phyloP scores from a whole-genome alignment of 1,284 basidiomycete species.

The Nidula niveotomentosa region DNA sequence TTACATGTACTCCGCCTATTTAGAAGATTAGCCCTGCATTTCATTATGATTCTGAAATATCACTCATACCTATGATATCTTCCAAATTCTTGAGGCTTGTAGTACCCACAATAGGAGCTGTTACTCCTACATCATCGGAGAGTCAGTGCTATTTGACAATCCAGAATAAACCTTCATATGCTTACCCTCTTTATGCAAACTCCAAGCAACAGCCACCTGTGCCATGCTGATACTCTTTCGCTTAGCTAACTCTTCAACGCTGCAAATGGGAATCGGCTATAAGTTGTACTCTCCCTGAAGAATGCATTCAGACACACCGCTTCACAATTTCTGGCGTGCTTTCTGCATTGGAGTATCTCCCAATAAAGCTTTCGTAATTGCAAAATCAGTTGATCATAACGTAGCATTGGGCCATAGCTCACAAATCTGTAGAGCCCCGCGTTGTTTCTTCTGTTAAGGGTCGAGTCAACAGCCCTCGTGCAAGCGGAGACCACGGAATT shows the following conservation, averaged over 20 bases:
- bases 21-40: background rate
- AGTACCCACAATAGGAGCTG: conserved; percentile 54
- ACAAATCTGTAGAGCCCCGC: conserved; percentile 33
- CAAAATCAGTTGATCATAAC: background rate
- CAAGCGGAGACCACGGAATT: conserved; percentile 52
- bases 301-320: conserved; percentile 14
- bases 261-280: conserved; percentile 10
- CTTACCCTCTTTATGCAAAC: conserved; percentile 36
- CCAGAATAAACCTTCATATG: background rate
- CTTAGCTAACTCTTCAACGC: conserved; percentile 52
- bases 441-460: conserved; percentile 32
- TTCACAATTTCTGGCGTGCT: conserved; percentile 29
- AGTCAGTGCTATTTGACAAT: background rate
- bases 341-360: conserved; percentile 18
- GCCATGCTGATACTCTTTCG: conserved; percentile 53
- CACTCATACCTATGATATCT: conserved; percentile 40
- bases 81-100: conserved; percentile 48
- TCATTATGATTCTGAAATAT: background rate
- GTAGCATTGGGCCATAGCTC: background rate
- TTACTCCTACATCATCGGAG: conserved; percentile 28
- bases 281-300: no score
- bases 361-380: conserved; percentile 14
- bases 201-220: conserved; percentile 56
- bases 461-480: conserved; percentile 44
- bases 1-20: conserved; percentile 16